Conservation (phyloP, 495 filamentous ascomycete species). For the Aspergillus olivimuriae region DNA sequence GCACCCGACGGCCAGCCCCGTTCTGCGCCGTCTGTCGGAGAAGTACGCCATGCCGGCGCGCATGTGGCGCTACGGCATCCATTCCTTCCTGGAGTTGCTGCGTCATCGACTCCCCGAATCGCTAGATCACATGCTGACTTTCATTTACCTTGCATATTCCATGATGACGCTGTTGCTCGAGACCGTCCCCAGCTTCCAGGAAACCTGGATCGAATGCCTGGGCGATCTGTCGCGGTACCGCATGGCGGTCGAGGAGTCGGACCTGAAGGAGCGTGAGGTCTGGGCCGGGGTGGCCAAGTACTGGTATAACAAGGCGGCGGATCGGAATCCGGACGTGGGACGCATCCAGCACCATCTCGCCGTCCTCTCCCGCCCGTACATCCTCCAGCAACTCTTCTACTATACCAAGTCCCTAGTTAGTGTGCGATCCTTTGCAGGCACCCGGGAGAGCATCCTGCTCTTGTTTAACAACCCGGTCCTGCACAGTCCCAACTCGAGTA, state of each 20-base stretch:
- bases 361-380: slow-evolving; percentile 69
- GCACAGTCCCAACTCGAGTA: slow-evolving; percentile 19
- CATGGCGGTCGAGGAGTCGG: slow-evolving; percentile 74
- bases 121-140: slow-evolving; percentile 73
- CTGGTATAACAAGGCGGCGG: slow-evolving; percentile 77
- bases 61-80: slow-evolving; percentile 83
- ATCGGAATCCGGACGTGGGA: slow-evolving; percentile 63
- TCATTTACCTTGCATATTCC: slow-evolving; percentile 75
- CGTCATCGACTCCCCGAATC: slow-evolving; percentile 62
- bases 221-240: slow-evolving; percentile 69
- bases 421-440: slow-evolving; percentile 48
- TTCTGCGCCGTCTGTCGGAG: slow-evolving; percentile 50
- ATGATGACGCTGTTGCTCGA: slow-evolving; percentile 76
- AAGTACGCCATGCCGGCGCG: slow-evolving; percentile 76
- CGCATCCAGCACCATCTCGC: slow-evolving; percentile 81
- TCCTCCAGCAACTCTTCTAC: slow-evolving; percentile 67
- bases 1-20: slow-evolving; percentile 59
- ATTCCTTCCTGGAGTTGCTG: slow-evolving; percentile 69
- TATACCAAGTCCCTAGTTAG: slow-evolving; percentile 52
- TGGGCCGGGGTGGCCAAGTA: slow-evolving; percentile 72
- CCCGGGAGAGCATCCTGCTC: slow-evolving; percentile 63
- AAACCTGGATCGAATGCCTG: slow-evolving; percentile 88
- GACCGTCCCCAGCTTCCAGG: slow-evolving; percentile 67
- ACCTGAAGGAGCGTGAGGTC: slow-evolving; percentile 62
- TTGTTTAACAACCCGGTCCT: slow-evolving; percentile 67